These are phyloP conservation scores for Drosera capensis DNA, from an alignment of 148 eudicot genomes.

Conservation along the genomic window DNA sequence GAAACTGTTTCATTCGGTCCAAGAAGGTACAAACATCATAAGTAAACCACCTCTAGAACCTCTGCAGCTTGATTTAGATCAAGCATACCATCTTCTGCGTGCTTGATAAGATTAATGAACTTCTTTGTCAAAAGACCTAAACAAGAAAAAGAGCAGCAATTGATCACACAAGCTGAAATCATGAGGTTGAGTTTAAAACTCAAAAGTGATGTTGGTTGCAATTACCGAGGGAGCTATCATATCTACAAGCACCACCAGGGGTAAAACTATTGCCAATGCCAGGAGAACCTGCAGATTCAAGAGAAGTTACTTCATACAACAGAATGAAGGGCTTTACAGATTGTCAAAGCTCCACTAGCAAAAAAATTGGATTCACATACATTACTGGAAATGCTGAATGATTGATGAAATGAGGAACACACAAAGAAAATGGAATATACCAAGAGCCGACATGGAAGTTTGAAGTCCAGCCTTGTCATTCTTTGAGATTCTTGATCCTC, in stretches of 20 bases:
- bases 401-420: constrained; percentile 1
- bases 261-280: constrained; percentile 68
- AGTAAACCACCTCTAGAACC: constrained; percentile 56
- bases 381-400: neutral
- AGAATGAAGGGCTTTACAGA: neutral
- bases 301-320: too few species aligned
- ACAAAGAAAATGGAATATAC: constrained; percentile 20
- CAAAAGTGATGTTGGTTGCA: neutral
- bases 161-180: neutral
- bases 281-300: constrained; percentile 69
- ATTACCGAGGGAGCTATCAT: constrained; percentile 92
- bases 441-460: constrained; percentile 46
- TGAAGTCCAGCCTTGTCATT: constrained; percentile 35
- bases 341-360: too few species aligned
- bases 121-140: constrained; percentile 85
- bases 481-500: constrained; percentile 43
- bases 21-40: neutral
- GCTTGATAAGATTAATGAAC: constrained; percentile 80
- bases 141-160: constrained; percentile 1
- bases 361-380: neutral
- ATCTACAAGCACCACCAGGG: constrained; percentile 75
- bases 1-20: neutral
- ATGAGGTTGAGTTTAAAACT: too few species aligned
- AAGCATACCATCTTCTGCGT: constrained; percentile 93
- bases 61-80: constrained; percentile 93